These are phyloP conservation scores for Volvox reticuliferus DNA, from an alignment of 139 green algal genomes.

Conservation along the genomic window DNA sequence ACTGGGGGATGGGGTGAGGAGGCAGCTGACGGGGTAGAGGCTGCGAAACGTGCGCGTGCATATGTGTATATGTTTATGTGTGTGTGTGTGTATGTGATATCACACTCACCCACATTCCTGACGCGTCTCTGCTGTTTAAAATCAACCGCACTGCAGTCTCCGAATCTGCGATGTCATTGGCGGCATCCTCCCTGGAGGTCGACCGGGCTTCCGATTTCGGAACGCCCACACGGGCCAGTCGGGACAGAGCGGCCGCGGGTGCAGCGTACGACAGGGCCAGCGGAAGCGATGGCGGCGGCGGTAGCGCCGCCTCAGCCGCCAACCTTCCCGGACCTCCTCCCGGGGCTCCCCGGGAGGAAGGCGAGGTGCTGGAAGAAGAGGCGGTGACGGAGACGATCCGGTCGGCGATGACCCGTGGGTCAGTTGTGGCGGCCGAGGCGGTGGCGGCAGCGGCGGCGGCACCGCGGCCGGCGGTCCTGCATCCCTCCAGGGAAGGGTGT, in stretches of 20 bases:
- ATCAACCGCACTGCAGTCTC: background rate
- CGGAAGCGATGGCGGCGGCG: background rate
- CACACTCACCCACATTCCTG: no score
- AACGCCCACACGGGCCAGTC: background rate
- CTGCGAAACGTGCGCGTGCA: background rate
- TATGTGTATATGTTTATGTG: background rate
- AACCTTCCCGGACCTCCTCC: no score
- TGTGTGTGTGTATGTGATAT: background rate
- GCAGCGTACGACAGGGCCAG: background rate
- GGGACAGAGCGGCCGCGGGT: background rate
- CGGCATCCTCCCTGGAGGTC: constrained; percentile 33
- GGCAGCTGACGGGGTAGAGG: background rate
- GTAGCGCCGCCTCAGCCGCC: background rate
- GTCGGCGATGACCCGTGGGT: background rate
- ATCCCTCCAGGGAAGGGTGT: background rate
- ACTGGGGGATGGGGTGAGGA: background rate
- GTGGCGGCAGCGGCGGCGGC: background rate
- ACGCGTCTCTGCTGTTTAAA: background rate
- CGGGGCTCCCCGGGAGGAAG: background rate
- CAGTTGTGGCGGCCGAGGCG: background rate
- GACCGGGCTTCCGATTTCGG: constrained; percentile 27
- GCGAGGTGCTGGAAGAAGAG: background rate
- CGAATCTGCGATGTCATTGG: constrained; percentile 19
- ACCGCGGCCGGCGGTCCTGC: background rate
- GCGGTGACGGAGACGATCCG: background rate